Evolutionary conservation across 306 rosid genomes (phyloP), one percentile per base, ranked within the genome.

Genomic region (Castanea sativa): DNA sequence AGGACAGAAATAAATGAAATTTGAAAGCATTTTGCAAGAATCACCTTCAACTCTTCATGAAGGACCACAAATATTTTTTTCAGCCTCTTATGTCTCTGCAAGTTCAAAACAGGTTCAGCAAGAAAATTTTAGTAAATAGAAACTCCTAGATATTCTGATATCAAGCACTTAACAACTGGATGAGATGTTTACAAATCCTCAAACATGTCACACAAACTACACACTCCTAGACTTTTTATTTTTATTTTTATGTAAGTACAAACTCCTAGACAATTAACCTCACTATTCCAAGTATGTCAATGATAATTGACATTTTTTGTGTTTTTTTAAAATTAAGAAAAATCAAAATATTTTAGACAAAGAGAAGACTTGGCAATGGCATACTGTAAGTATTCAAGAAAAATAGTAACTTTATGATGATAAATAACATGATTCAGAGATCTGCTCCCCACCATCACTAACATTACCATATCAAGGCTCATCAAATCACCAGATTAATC

Each of bases 71-170:
- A 95, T 89, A 95, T 93, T 61, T 86, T 89, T 82, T 93, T 95
- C 92, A 87, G 86, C 88, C 93, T 89, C 90, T 83, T 90, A 77
- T 93, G 97, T 85, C 91, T 90, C 99, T 96, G 96, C 90, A 93
- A 74, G 71, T 84, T 83, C 76, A 41, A 52, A 78, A 70, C 29
- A 71, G 11, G 69, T 70, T 83, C 7, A 55, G 68, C 30, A 59
- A 78, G 35, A 74, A 27, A 16, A 78, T 56, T 20, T 32, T 69
- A 70, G 7, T 25, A 67, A 60, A 68, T 64, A 73, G 43, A 43
- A 73, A 8, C 27, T 8, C 45, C 10, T 9, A n/a, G 38, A 67
- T 23, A 64, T 5, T 64, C 43, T 64, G 10, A 64, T 30, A 29
- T 15, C 52, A 18, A 33, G 72, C 51, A 33, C 65, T 33, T 67